Percentiles rank a stretch among this genome's conserved stretches.
Evolutionary conservation across 495 filamentous ascomycete genomes (phyloP).

Genomic region (Hyaloscypha bicolor): DNA sequence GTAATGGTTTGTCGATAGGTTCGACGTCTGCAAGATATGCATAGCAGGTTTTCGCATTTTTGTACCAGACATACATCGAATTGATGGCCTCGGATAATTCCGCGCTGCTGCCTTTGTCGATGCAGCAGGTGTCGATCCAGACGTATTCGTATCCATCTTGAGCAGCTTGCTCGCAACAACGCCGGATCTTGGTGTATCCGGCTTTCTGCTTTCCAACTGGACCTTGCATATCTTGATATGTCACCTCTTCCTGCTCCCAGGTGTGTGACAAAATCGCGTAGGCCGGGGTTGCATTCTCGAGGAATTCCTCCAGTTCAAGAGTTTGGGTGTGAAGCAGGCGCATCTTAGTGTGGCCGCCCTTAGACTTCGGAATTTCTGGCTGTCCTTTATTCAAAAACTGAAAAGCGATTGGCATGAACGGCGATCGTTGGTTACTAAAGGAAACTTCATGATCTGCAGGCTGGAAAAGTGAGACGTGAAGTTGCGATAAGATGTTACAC

Average conservation of each 20-base stretch:
- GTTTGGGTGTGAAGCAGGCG: slow-evolving; percentile 39
- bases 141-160: slow-evolving; percentile 29
- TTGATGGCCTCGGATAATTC: slow-evolving; percentile 33
- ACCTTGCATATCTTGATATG: slow-evolving; percentile 29
- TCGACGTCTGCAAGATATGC: slow-evolving; percentile 35
- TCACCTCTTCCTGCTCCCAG: slow-evolving; percentile 25
- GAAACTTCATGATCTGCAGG: background rate
- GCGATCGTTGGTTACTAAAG: background rate
- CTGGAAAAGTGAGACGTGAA: background rate
- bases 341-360: slow-evolving; percentile 33
- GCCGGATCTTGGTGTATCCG: slow-evolving; percentile 32
- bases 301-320: slow-evolving; percentile 32
- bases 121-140: slow-evolving; percentile 49
- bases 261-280: slow-evolving; percentile 41
- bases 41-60: slow-evolving; percentile 35
- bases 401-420: background rate
- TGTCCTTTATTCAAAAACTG: background rate
- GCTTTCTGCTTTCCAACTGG: background rate
- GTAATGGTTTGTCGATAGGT: no score
- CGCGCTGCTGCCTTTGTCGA: slow-evolving; percentile 34
- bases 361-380: background rate
- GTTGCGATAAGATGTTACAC: background rate
- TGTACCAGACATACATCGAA: slow-evolving; percentile 38
- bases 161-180: slow-evolving; percentile 30
- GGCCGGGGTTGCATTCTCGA: slow-evolving; percentile 25